Evolutionary conservation across 352 stramenopile species (phyloP), one percentile per base, ranked within the genome.

Genomic region (Globisporangium spinosum): DNA sequence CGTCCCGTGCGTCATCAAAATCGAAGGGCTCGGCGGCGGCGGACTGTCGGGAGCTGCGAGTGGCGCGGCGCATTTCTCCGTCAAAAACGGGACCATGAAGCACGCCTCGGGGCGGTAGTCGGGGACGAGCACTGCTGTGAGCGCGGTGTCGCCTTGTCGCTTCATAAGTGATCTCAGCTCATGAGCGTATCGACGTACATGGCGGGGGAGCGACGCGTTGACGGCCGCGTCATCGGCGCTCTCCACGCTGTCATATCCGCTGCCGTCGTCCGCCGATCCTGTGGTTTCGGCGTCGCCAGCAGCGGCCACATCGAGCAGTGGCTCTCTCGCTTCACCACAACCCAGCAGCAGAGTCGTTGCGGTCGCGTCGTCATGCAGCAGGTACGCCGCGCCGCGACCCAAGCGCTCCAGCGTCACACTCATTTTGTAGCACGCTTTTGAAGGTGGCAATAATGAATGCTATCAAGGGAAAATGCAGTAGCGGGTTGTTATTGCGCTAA

Each of bases 1-100:
- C 15, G 88, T 96, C 0, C 76, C 80, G 58, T 94, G 86, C n/a
- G 86, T 93, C 77, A 93, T 80, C 23, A 91, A 72, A 25, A 95
- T 72, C 17, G 72, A 67, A 29, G 84, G 62, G 5, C 55, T 23
- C 23, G 64, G 67, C 23, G 67, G 69, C 54, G 71, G 64, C 51
- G 76, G 74, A 69, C 35, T 72, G 32, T 58, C 62, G 35, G 22
- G 38, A 25, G 67, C 51, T 32, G 58, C 20, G 1, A 62, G 17
- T 59, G 70, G 72, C 13, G 70, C 71, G 1, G 68, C 74, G 25
- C 78, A 85, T 65, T 88, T 89, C 49, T 94, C 87, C 6, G 74
- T 79, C 45, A 94, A 51, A 59, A 80, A 94, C 8, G 87, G 87
- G 57, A 94, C 67, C 80, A 94, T 84, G 56, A 87, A 91, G 58